These are phyloP conservation scores for Cryphonectria nitschkei DNA, from an alignment of 2,329 filamentous ascomycete genomes.

Conservation along the genomic window DNA sequence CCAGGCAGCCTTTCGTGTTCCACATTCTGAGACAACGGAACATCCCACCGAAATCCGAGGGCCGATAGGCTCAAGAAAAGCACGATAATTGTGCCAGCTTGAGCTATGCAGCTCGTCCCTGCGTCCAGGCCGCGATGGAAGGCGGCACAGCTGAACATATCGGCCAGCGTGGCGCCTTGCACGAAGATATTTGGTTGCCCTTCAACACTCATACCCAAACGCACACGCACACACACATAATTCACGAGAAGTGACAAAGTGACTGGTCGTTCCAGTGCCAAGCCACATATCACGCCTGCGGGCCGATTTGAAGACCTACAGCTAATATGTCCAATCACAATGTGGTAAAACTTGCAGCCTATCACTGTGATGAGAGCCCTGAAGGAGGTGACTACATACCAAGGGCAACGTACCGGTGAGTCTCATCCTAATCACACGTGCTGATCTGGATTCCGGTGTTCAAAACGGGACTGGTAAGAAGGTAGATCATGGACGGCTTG, in stretches of 20 bases:
- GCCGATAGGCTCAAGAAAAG: neutral
- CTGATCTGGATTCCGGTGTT: neutral
- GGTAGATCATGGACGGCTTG: neutral
- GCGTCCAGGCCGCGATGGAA: neutral
- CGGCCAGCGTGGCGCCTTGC: neutral
- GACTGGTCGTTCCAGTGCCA: neutral
- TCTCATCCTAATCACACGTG: neutral
- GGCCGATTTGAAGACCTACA: neutral
- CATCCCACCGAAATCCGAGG: neutral
- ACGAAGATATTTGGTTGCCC: neutral
- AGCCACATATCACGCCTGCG: slow-evolving; percentile 3
- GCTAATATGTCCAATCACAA: neutral
- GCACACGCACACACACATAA: neutral
- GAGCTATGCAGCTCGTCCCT: neutral
- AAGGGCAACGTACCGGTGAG: neutral
- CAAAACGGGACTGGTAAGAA: neutral
- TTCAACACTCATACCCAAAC: neutral
- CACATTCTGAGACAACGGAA: slow-evolving; percentile 8
- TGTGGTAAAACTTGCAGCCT: neutral
- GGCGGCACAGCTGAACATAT: neutral
- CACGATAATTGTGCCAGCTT: neutral
- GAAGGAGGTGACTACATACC: neutral
- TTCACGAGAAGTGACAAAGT: neutral
- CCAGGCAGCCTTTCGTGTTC: neutral
- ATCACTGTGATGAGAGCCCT: neutral